Evolutionary conservation across 2,329 filamentous ascomycete genomes (phyloP), one percentile per base, ranked within the genome.

Genomic region (Gremmenia infestans): DNA sequence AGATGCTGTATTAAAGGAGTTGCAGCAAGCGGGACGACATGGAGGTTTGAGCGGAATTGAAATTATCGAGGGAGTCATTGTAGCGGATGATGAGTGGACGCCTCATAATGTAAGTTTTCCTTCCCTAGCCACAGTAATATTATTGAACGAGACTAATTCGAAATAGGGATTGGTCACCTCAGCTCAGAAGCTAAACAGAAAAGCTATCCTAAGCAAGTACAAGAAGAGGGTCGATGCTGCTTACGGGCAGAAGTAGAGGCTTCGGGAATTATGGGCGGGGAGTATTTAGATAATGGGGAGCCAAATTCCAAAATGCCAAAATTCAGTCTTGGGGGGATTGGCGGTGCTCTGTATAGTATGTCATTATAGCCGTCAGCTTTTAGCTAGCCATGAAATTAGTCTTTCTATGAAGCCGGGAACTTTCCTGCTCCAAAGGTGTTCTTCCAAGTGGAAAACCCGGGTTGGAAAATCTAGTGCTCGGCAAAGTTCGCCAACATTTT

Each of bases 1-100:
- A 60, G 67, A 68, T 4, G 73, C 73, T 11, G 80, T 85, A 17
- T 72, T 83, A 39, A 89, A 88, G 74, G 85, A 90, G 64, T 73
- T 94, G 57, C 79, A 88, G 63, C 71, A 72, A 14, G 77, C 80
- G 9, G 89, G 81, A 14, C 83, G 79, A 72, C 82, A 80, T 66
- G 84, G 81, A 19, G 86, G 86, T 15, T 76, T 95, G 39, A 75
- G 78, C 1, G 76, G 80, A 8, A 84, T 93, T 52, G 89, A 94
- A 76, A 83, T 86, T 59, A 78, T 95, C 45, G 79, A 82, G 28
- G 88, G 86, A 50, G 85, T 94, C 23, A 87, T 93, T 28, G 71
- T 95, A 53, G 83, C 85, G 0, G 88, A 92, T 61, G 89, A 92
- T 68, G 90, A 94, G 72, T 95, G 90, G 90, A 92, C 87, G 55